Evolutionary conservation across 305 asterid genomes (phyloP).

Genomic region (Plantago coronopus): DNA sequence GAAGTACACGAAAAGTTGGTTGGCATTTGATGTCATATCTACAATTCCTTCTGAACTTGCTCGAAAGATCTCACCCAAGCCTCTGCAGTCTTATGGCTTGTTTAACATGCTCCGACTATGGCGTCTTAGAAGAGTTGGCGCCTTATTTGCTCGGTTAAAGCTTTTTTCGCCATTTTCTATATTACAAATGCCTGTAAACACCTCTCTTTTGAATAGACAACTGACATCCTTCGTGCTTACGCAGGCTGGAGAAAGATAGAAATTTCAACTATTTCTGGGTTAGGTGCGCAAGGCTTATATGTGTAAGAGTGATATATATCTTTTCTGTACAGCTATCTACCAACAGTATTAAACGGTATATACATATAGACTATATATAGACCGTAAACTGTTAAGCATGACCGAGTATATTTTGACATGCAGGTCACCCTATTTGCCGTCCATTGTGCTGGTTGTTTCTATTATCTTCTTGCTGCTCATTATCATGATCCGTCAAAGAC

Average conservation of each 20-base stretch:
- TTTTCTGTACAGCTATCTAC: neutral
- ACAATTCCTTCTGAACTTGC: constrained; percentile 83
- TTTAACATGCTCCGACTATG: constrained; percentile 93
- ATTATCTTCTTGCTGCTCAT: constrained; percentile 69
- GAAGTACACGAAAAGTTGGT: constrained; percentile 62
- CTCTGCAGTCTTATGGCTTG: constrained; percentile 56
- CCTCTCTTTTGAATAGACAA: constrained; percentile 1
- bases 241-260: constrained; percentile 85
- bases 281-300: constrained; percentile 71
- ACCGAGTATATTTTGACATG: constrained; percentile 8
- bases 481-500: constrained; percentile 57
- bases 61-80: constrained; percentile 47
- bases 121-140: constrained; percentile 88
- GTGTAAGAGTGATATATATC: constrained; percentile 56
- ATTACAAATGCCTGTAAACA: constrained; percentile 6
- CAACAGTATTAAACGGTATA: neutral
- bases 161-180: neutral
- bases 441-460: constrained; percentile 85
- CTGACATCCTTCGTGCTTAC: constrained; percentile 16
- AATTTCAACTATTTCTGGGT: constrained; percentile 84
- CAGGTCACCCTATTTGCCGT: constrained; percentile 89
- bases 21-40: constrained; percentile 65
- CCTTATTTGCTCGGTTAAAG: constrained; percentile 68
- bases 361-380: too few species aligned
- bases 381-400: neutral